phyloP scores from a whole-genome alignment of 2,329 filamentous ascomycete genomes.

The Aspergillus uvarum region DNA sequence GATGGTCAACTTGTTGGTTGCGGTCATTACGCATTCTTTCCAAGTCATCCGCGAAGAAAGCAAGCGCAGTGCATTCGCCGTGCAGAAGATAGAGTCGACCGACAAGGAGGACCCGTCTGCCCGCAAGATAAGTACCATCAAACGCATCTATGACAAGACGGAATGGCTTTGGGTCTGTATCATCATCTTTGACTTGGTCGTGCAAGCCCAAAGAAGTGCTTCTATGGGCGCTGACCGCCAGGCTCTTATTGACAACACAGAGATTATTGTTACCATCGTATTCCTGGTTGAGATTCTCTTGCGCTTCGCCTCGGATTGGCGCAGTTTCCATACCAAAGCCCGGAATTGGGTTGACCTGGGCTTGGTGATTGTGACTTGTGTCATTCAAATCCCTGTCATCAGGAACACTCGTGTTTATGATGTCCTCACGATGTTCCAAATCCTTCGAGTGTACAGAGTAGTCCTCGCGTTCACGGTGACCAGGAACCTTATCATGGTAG shows the following conservation, averaged over 20 bases:
- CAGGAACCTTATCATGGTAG: conserved; percentile 76
- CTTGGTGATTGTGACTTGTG: conserved; percentile 75
- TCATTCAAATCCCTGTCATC: conserved; percentile 84
- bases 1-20: conserved; percentile 91
- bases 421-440: conserved; percentile 91
- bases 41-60: conserved; percentile 97
- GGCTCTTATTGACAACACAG: conserved; percentile 68
- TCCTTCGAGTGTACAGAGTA: conserved; percentile 85
- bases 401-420: conserved; percentile 70
- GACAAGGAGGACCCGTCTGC: conserved; percentile 38
- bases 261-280: conserved; percentile 73
- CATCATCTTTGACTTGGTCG: conserved; percentile 77
- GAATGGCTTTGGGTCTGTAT: conserved; percentile 74
- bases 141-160: conserved; percentile 72
- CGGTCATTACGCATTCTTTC: conserved; percentile 97
- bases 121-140: conserved; percentile 52
- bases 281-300: conserved; percentile 80
- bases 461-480: conserved; percentile 88
- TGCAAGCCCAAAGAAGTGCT: conserved; percentile 74
- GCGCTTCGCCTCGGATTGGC: conserved; percentile 76
- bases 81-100: conserved; percentile 60
- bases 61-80: conserved; percentile 87
- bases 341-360: conserved; percentile 78
- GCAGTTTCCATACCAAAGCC: conserved; percentile 70
- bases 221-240: conserved; percentile 64